Evolutionary conservation across 2,329 filamentous ascomycete genomes (phyloP).

Genomic region (Pleomassaria siparia): DNA sequence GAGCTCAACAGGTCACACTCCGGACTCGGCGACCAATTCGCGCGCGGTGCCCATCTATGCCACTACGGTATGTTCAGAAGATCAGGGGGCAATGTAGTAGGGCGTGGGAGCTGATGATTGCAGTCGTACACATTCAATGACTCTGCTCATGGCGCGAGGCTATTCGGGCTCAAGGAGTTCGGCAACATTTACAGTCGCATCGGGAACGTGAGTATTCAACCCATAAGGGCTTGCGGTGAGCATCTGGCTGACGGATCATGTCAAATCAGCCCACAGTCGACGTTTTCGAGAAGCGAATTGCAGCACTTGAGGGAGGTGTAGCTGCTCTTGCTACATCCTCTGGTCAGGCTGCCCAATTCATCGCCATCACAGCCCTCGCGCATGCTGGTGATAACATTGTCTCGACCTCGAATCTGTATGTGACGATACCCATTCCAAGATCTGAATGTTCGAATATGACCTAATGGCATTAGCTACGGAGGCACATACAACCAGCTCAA

Average conservation of each 20-base stretch:
- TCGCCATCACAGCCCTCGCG: conserved; percentile 81
- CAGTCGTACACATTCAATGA: conserved; percentile 93
- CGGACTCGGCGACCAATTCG: conserved; percentile 79
- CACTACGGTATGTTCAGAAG: conserved; percentile 63
- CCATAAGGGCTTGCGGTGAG: background rate
- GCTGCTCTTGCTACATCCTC: conserved; percentile 83
- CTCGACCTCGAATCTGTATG: conserved; percentile 74
- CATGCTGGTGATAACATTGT: conserved; percentile 91
- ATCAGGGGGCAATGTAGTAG: background rate
- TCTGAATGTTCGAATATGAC: background rate
- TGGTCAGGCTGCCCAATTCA: conserved; percentile 90
- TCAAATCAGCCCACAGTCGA: conserved; percentile 75
- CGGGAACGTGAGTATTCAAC: conserved; percentile 70
- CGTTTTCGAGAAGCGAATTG: conserved; percentile 94
- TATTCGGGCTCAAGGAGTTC: conserved; percentile 95
- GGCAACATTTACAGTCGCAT: conserved; percentile 98
- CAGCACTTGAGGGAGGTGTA: conserved; percentile 90
- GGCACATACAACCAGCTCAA: conserved; percentile 98
- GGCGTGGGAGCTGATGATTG: conserved; percentile 11
- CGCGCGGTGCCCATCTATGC: conserved; percentile 96
- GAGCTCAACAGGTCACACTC: conserved; percentile 63
- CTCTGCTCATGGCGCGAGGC: conserved; percentile 88
- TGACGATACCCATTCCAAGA: background rate
- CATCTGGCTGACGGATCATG: conserved; percentile 6
- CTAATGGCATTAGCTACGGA: conserved; percentile 60